Evolutionary conservation across 345 rosid species (phyloP).

Genomic region (Citrus unshiu): DNA sequence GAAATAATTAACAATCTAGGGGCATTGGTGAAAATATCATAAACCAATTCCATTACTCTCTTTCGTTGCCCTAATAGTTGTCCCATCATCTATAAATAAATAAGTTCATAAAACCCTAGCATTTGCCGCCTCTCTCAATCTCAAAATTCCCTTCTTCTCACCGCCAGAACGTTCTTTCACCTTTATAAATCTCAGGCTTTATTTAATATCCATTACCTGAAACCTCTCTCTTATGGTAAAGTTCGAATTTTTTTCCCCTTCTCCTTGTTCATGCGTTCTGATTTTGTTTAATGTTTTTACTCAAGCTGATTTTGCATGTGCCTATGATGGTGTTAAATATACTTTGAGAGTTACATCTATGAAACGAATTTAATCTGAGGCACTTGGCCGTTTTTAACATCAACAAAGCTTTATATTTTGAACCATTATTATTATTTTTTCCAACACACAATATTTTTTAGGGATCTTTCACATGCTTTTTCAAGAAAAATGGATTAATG

Average conservation of each 20-base stretch:
- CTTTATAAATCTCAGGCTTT: background rate
- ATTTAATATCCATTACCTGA: background rate
- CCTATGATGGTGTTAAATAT: slow-evolving; percentile 68
- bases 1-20: background rate
- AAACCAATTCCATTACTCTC: no score
- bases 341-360: slow-evolving; percentile 42
- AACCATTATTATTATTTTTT: background rate
- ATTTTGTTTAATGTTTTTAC: background rate
- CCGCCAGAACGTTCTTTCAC: background rate
- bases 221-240: background rate
- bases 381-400: background rate
- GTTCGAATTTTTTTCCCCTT: background rate
- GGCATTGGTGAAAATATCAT: background rate
- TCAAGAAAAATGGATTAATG: background rate
- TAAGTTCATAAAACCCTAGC: background rate
- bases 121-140: background rate
- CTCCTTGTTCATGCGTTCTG: background rate
- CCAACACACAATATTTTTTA: no score
- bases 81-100: background rate
- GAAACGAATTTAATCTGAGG: slow-evolving; percentile 40
- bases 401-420: background rate
- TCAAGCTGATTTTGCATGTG: background rate
- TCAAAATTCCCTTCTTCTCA: background rate
- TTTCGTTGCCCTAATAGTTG: background rate
- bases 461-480: background rate